Conservation (phyloP, 2,329 filamentous ascomycete species). For the Mollisiaceae sp. region DNA sequence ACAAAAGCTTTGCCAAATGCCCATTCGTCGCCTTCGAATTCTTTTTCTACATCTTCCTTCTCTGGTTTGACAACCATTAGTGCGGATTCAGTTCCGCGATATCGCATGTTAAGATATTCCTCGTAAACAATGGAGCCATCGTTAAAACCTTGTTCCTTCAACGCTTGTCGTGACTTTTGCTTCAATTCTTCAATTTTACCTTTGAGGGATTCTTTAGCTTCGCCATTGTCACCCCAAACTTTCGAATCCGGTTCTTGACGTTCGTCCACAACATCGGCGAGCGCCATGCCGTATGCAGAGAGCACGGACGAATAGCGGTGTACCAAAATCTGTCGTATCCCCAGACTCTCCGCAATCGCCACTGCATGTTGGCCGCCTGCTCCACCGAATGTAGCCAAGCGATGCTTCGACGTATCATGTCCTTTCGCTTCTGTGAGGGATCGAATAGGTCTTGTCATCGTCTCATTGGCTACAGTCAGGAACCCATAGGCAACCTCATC, state of each 20-base stretch:
- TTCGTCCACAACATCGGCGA: conserved; percentile 93
- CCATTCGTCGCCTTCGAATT: conserved; percentile 73
- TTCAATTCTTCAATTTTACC: conserved; percentile 80
- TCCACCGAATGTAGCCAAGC: conserved; percentile 91
- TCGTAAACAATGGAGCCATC: conserved; percentile 80
- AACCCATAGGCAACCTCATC: conserved; percentile 92
- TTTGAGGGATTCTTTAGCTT: conserved; percentile 66
- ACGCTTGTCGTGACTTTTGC: conserved; percentile 69
- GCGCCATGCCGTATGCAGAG: conserved; percentile 89
- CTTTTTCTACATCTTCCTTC: conserved; percentile 62
- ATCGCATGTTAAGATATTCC: conserved; percentile 93
- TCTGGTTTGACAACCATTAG: conserved; percentile 84
- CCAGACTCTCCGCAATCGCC: conserved; percentile 84
- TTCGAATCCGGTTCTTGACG: conserved; percentile 76
- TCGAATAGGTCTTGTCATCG: conserved; percentile 88
- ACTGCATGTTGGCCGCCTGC: conserved; percentile 91
- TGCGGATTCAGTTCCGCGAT: conserved; percentile 87
- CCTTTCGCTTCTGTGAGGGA: conserved; percentile 92
- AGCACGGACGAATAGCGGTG: conserved; percentile 88
- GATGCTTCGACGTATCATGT: conserved; percentile 86
- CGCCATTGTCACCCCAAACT: conserved; percentile 63
- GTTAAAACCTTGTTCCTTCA: conserved; percentile 80
- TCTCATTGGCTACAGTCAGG: conserved; percentile 86
- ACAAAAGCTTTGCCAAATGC: conserved; percentile 85
- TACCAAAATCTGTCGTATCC: conserved; percentile 83